A percentile compares a stretch with the other conserved stretches of the same genome.
phyloP scores from a whole-genome alignment of 1,284 basidiomycete species.

The Papiliotrema flavescens region DNA sequence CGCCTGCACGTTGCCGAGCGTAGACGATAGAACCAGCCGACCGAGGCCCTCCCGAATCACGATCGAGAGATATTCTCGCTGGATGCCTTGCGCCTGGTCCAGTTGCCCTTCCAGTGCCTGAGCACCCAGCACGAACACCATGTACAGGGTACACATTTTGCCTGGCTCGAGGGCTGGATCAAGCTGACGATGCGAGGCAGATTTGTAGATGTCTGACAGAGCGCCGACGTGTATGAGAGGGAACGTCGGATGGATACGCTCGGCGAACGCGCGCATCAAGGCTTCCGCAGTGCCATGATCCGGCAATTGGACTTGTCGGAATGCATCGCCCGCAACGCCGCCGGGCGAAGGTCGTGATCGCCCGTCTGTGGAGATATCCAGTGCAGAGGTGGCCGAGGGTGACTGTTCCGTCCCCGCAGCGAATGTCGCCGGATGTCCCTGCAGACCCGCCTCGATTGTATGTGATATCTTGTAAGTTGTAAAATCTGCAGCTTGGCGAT shows the following conservation, averaged over 20 bases:
- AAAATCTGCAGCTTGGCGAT: slow-evolving; percentile 17
- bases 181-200: not conserved
- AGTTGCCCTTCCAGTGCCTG: slow-evolving; percentile 11
- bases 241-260: slow-evolving; percentile 16
- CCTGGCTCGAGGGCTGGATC: slow-evolving; percentile 7
- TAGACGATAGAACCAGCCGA: slow-evolving; percentile 11
- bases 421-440: slow-evolving; percentile 13
- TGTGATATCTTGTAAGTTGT: slow-evolving; percentile 16
- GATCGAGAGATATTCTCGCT: slow-evolving; percentile 9
- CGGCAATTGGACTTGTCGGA: not conserved
- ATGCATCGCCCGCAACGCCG: not conserved
- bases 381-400: not conserved
- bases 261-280: slow-evolving; percentile 15
- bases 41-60: slow-evolving; percentile 13
- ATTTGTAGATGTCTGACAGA: slow-evolving; percentile 11
- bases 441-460: slow-evolving; percentile 13
- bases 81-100: not conserved
- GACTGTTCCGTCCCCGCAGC: slow-evolving; percentile 6
- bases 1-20: slow-evolving; percentile 17
- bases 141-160: slow-evolving; percentile 8
- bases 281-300: slow-evolving; percentile 1
- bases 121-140: slow-evolving; percentile 17
- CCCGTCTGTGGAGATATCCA: not conserved
- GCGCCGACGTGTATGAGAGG: slow-evolving; percentile 15
- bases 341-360: not conserved